Evolutionary conservation across 2,329 filamentous ascomycete genomes (phyloP), one percentile per base, ranked within the genome.

Genomic region (Sordariomycetes sp.): DNA sequence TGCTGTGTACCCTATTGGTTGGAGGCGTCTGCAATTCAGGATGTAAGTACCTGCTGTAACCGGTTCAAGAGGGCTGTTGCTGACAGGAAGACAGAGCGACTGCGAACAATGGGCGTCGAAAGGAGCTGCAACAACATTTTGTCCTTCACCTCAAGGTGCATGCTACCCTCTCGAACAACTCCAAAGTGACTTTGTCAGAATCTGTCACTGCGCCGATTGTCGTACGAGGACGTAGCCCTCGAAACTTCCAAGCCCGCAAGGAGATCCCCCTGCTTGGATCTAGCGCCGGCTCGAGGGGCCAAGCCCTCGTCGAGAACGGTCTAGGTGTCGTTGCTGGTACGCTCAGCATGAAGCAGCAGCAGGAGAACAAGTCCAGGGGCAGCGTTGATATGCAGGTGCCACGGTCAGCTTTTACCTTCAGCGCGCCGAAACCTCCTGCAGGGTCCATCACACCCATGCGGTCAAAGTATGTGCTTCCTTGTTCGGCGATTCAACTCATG

Each of bases 51-150:
- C 18, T 21, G 14, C 31, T 17, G 21, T 14, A 11, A 21, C 14
- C 38, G 38, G 24, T 43, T 44, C 26, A 46, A 30, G 23, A 12
- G 10, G 7, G 27, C 36, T 18, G 10, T 16, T 26, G 33, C 45
- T 50, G 45, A 51, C 32, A 31, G 23, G 21, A 21, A 19, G 17
- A 25, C 37, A 77, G 90, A 55, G 90, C 90, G 14, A 96, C 90
- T 8, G 90, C 90, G 37, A 96, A 96, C 61, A 96, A 96, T 54
- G 90, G 90, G 9, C 78, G 90, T 39, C 73, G 90, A 42, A 94
- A 94, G 63, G 90, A 96, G 55, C 72, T 96, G 30, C 90, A 96
- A 54, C 90, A 96, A 53, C 90, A 96, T 61, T 96, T 96, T 57
- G 79, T 94, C 9, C 71, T 96, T 38, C 82, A 87, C 42, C 65